phyloP scores from a whole-genome alignment of 371 early-diverging fungal species.

The Choanephora cucurbitarum region DNA sequence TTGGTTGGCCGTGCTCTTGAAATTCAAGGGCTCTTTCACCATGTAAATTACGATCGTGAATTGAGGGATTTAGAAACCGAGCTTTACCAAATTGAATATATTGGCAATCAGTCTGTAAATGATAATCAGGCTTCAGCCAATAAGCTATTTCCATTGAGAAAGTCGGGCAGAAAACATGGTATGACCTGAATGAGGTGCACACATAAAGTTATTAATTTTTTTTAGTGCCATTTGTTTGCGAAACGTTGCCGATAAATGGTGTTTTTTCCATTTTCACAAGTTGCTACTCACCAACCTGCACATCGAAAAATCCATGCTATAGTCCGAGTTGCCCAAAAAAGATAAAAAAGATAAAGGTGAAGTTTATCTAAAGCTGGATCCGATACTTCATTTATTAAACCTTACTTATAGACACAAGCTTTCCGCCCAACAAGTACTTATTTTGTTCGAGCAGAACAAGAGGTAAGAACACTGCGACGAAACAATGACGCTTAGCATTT shows the following conservation, averaged over 20 bases:
- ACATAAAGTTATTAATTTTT: conserved; percentile 7
- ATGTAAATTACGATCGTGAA: conserved; percentile 73
- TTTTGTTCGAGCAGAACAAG: conserved; percentile 9
- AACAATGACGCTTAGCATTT: too few species aligned
- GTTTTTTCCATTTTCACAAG: conserved; percentile 65
- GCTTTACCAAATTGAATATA: conserved; percentile 15
- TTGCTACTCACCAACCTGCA: conserved; percentile 72
- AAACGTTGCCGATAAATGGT: conserved; percentile 45
- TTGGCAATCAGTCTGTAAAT: background rate
- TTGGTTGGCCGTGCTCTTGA: conserved; percentile 82
- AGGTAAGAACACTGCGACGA: background rate
- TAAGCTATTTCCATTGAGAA: background rate
- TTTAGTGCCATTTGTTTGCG: conserved; percentile 17
- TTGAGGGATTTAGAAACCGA: conserved; percentile 66
- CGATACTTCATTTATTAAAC: background rate
- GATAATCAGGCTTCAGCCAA: background rate
- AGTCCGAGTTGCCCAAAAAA: conserved; percentile 62
- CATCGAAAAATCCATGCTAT: conserved; percentile 57
- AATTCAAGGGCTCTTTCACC: conserved; percentile 80
- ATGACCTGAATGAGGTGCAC: background rate
- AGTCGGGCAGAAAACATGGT: background rate
- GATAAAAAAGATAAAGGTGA: conserved; percentile 1
- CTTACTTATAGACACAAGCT: background rate
- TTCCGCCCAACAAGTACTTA: conserved; percentile 3
- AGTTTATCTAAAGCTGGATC: too few species aligned